Base-by-base conservation (phyloP, 1,284 basidiomycete genomes). In the Ceratobasidium theobromae region DNA sequence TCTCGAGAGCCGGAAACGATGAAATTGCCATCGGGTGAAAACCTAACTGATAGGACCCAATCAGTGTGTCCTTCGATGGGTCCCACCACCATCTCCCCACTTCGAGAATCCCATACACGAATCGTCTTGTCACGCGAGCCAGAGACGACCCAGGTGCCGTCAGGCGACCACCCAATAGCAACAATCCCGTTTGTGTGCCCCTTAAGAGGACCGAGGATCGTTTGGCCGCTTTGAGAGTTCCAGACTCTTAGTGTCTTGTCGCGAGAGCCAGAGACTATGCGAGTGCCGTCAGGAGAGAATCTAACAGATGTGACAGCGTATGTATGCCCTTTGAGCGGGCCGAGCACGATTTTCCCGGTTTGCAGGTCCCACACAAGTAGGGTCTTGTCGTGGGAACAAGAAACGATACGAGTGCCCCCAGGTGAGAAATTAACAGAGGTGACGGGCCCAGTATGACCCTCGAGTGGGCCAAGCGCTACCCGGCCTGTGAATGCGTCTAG, bases 281-380 rank as follows among this genome's bases (percentile, higher is more conserved):
- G 27, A 6, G n/a, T 3, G 21, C 45, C 55, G 38, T 48, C 45
- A 12, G 28, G 55, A 23, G 18, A 48, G 18, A 33, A 60, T 1
- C 21, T 9, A 5, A 60, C 55, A 14, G 55, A 60, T 11, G 8
- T 4, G 23, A 78, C 77, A 21, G 74, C 74, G 8, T 74, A 72
- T 72, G 71, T 23, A 48, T 58, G 27, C 8, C 35, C 53, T n/a
- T 30, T 14, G 1, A 52, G 38, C 30, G 49, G 30, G 23, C 23
- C 45, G 4, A 14, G 43, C 8, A 43, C 14, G 16, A n/a, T 14
- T 5, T 23, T n/a, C 6, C 40, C 40, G 4, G 45, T 48, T 4
- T 3, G 21, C 5, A 25, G 5, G 21, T 14, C 21, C 21, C 23
- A 27, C 4, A 48, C 23, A 4, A 14, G 45, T 14, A 43, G 5